phyloP scores from a whole-genome alignment of 202 grass and related monocot species.

The Hordeum pubiflorum region DNA sequence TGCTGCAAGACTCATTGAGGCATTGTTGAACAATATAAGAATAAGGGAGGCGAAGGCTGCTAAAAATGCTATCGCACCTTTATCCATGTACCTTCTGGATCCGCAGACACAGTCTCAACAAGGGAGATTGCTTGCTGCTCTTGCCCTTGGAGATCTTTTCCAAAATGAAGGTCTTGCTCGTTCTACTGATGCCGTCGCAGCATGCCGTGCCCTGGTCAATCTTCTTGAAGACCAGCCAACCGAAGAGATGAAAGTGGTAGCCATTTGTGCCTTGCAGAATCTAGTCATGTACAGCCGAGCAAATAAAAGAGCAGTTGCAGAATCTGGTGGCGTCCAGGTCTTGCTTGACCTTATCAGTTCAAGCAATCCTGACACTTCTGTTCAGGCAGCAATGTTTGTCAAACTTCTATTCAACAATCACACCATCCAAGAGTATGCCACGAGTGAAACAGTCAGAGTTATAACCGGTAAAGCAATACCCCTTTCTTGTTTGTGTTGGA shows the following conservation, averaged over 20 bases:
- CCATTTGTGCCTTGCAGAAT: conserved; percentile 95
- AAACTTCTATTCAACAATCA: conserved; percentile 98
- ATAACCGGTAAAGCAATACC: conserved; percentile 70
- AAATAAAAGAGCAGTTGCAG: conserved; percentile 99
- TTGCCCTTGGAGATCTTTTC: conserved; percentile 97
- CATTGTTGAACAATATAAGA: conserved; percentile 94
- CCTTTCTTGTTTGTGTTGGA: conserved; percentile 13
- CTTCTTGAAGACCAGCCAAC: conserved; percentile 99
- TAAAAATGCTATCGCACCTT: conserved; percentile 97
- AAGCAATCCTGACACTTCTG: conserved; percentile 97
- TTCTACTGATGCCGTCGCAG: conserved; percentile 87
- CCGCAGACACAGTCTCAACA: conserved; percentile 98
- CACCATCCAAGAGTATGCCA: conserved; percentile 98
- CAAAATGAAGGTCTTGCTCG: conserved; percentile 94
- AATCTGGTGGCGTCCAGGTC: conserved; percentile 97
- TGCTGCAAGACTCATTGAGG: conserved; percentile 91
- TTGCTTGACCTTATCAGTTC: conserved; percentile 96
- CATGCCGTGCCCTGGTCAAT: conserved; percentile 94
- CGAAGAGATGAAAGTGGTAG: conserved; percentile 99
- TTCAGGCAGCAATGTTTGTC: conserved; percentile 99
- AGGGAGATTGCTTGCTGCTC: conserved; percentile 93
- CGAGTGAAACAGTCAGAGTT: conserved; percentile 96
- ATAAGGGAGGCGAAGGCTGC: conserved; percentile 95
- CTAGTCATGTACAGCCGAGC: conserved; percentile 97
- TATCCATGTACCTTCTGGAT: conserved; percentile 99